Evolutionary conservation across 768 basidiomycete genomes (phyloP), one percentile per base, ranked within the genome.

Genomic region (Boletus sp.): DNA sequence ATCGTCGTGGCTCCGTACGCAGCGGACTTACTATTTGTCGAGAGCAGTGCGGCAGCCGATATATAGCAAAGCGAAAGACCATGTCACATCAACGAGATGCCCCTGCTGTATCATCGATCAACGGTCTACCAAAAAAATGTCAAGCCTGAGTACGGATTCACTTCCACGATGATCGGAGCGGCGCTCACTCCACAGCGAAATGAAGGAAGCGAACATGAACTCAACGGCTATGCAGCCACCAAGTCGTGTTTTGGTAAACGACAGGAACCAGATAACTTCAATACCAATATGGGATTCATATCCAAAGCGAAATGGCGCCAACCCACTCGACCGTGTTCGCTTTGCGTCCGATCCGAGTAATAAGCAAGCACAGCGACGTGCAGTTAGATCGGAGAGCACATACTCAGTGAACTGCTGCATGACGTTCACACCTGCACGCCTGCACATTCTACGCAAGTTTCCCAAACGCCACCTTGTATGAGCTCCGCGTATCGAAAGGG

Each of bases 171-270:
- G 53, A 55, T 47, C 37, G n/a, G 28, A 41, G 33, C 20, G 5
- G 2, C 20, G 28, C 37, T 14, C 46, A 29, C 32, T n/a, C 44
- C 36, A 57, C 3, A n/a, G 12, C 18, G 45, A 20, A 48, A 49
- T 36, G 33, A 53, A 53, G 7, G 55, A 54, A 54, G 51, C 35
- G 36, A 45, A 54, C 41, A 32, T 45, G 20, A 45, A 54, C 24
- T 1, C 24, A 24, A 24, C 24, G 24, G 24, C 24, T 24, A 3
- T 24, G 24, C 24, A 24, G 24, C 24, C 24, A 24, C 24, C 24
- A 3, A 24, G 24, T 24, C 24, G 33, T 50, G 36, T 39, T n/a
- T 39, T 39, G 35, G 36, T 33, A 28, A 24, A 24, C n/a, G 10
- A 54, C 37, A 39, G 47, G 36, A 17, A n/a, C n/a, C n/a, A n/a